Evolutionary conservation across 164 flowering plant genomes (phyloP).

Genomic region (Vitis amurensis): DNA sequence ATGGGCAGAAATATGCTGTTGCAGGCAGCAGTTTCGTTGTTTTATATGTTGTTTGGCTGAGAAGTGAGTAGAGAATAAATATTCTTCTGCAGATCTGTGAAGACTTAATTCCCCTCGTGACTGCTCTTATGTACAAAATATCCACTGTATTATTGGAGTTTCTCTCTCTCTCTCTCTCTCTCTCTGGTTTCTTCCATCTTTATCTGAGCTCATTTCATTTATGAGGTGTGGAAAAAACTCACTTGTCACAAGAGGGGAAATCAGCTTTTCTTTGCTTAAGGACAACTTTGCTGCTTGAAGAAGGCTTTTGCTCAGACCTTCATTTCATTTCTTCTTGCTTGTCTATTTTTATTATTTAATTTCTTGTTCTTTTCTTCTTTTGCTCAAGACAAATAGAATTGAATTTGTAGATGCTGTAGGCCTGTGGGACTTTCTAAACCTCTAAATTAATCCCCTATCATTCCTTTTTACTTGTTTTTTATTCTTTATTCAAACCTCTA

Average conservation of each 20-base stretch:
- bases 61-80: constrained; percentile 33
- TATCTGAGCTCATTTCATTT: not conserved
- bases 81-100: constrained; percentile 27
- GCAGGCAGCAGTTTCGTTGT: constrained; percentile 41
- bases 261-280: no score
- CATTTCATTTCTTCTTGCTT: no score
- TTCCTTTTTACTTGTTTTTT: no score
- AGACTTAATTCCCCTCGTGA: constrained; percentile 35
- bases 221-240: not conserved
- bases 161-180: constrained; percentile 6
- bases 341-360: no score
- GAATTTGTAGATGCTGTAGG: not conserved
- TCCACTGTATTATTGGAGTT: constrained; percentile 22
- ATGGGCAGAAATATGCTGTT: constrained; percentile 30
- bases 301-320: no score
- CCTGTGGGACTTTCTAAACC: no score
- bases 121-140: constrained; percentile 24
- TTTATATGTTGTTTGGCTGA: constrained; percentile 40
- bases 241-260: no score
- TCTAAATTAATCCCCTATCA: no score
- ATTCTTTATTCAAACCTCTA: no score
- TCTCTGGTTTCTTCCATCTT: no score
- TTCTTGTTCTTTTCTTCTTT: not conserved
- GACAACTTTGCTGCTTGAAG: no score
- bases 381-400: constrained; percentile 3